These are phyloP conservation scores for Ogataea glucozyma DNA, from an alignment of 805 yeast genomes.

Conservation along the genomic window DNA sequence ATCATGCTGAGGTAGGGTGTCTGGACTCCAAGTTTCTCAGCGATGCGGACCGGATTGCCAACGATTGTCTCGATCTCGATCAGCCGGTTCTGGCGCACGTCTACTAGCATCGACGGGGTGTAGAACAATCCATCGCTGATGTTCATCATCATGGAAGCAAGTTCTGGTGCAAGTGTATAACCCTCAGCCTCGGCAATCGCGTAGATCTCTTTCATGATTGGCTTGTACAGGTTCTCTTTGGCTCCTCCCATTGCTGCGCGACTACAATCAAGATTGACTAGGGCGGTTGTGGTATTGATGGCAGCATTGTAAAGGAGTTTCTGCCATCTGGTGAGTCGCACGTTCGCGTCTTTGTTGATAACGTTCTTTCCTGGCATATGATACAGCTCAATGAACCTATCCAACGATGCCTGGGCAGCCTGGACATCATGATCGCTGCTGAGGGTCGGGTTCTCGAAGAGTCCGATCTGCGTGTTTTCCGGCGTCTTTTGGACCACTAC, in stretches of 20 bases:
- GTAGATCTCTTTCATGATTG: slow-evolving; percentile 45
- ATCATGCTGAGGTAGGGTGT: slow-evolving; percentile 60
- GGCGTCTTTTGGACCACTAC: slow-evolving; percentile 33
- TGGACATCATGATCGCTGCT: slow-evolving; percentile 18
- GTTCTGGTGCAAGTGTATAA: slow-evolving; percentile 34
- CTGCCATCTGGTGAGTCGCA: slow-evolving; percentile 41
- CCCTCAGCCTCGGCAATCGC: slow-evolving; percentile 50
- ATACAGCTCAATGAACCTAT: slow-evolving; percentile 33
- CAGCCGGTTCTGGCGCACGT: slow-evolving; percentile 37
- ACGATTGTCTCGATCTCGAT: slow-evolving; percentile 45
- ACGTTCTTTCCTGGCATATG: slow-evolving; percentile 26
- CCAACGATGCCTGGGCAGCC: slow-evolving; percentile 25
- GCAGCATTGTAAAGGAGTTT: slow-evolving; percentile 47
- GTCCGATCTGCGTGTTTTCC: slow-evolving; percentile 36
- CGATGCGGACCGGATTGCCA: slow-evolving; percentile 41
- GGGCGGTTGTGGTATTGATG: slow-evolving; percentile 42
- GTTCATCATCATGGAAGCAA: slow-evolving; percentile 36
- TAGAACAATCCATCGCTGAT: slow-evolving; percentile 41
- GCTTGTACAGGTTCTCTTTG: slow-evolving; percentile 31
- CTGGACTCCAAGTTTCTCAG: slow-evolving; percentile 38
- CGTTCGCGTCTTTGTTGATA: slow-evolving; percentile 33
- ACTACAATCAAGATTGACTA: slow-evolving; percentile 38
- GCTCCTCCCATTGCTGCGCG: slow-evolving; percentile 31
- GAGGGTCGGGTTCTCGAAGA: slow-evolving; percentile 35
- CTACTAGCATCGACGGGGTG: slow-evolving; percentile 49